These are phyloP conservation scores for Metschnikowia lochheadii DNA, from an alignment of 805 yeast genomes.

Conservation along the genomic window DNA sequence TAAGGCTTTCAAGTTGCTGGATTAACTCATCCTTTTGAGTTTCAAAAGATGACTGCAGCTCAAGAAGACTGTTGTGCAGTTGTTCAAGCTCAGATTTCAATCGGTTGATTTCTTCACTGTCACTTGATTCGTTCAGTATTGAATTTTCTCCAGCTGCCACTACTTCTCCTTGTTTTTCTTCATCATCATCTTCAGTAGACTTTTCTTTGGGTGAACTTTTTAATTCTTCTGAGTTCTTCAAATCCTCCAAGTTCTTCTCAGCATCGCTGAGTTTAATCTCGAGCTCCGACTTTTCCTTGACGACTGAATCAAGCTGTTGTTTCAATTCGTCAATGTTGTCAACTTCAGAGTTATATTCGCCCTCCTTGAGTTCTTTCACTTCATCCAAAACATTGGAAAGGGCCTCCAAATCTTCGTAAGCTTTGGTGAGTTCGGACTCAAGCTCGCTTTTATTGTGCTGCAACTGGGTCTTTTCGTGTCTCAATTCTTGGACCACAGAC, in stretches of 20 bases:
- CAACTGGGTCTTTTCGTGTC: constrained; percentile 15
- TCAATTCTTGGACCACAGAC: constrained; percentile 29
- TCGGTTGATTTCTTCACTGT: background rate
- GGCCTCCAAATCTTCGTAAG: constrained; percentile 14
- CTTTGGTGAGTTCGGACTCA: constrained; percentile 10
- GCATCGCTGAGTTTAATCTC: background rate
- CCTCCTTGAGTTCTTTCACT: constrained; percentile 3
- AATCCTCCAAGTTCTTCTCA: constrained; percentile 2
- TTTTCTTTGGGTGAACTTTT: background rate
- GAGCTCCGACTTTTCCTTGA: constrained; percentile 15
- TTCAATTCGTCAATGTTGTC: background rate
- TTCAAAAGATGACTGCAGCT: background rate
- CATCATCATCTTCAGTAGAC: background rate
- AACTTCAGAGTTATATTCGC: too few relatives aligned
- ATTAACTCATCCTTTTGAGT: background rate
- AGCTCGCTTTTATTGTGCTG: constrained; percentile 5
- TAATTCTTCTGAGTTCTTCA: background rate
- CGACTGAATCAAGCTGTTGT: background rate
- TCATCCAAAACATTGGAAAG: constrained; percentile 11
- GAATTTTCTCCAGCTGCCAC: background rate
- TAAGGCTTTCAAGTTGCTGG: background rate
- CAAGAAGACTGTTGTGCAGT: background rate
- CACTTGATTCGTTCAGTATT: too few relatives aligned
- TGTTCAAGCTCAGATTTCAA: constrained; percentile 3
- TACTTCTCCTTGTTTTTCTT: background rate